Base-by-base conservation (phyloP, 768 basidiomycete species). In the Amanita molliuscula region DNA sequence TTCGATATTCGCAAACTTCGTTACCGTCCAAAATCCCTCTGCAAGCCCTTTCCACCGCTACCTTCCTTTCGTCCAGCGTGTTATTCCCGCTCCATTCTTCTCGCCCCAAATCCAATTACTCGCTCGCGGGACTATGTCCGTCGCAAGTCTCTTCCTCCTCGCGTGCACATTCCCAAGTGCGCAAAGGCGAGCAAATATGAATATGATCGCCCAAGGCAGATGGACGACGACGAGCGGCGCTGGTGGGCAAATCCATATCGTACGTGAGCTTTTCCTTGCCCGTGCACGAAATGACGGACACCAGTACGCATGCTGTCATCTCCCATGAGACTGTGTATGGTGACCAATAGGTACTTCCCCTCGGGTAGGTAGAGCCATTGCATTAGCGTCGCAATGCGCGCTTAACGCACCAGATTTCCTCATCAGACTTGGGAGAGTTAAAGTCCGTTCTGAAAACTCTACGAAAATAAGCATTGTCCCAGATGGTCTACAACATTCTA, bases 201-300 rank as follows among this genome's bases (percentile, higher is more conserved):
- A 28, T 35, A 63, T 41, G 74, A 78, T 53, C 47, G 50, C 13
- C 74, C 72, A 10, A 70, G 82, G 28, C 69, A 68, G 51, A 89
- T 88, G 87, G 72, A 76, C 0, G 56, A 59, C 36, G 67, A 78
- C 56, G 86, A 89, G 66, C 68, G 75, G 55, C 62, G 62, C 23
- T 86, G 81, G 78, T 83, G 77, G 78, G 74, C 84, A 9, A 86
- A 78, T 60, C 86, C 88, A 48, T 91, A 88, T 63, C 70, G 87
- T 89, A 66, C 47, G 73, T 69, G 33, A 25, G 31, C 38, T 67
- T 67, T 6, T 34, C 48, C 21, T 31, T 9, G 15, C 37, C 23
- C 45, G 38, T 34, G 20, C 34, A 23, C 47, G 37, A 38, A 18
- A 31, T 36, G 36, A 40, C 20, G 25, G 16, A n/a, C 25, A 13